Conservation (phyloP, 106 monocot species). For the Dactylorhiza incarnata region DNA sequence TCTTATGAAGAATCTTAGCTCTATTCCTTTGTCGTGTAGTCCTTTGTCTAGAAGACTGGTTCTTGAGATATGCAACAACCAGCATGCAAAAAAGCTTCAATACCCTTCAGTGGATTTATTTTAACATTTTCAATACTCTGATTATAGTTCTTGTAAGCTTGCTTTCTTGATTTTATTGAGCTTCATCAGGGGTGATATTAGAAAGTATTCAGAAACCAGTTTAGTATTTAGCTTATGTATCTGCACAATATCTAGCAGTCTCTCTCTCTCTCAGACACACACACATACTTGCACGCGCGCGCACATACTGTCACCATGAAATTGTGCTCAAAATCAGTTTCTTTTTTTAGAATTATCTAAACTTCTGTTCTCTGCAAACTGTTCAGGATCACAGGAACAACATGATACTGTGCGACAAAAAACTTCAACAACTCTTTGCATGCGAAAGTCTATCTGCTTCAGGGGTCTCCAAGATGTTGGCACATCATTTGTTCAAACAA, state of each 20-base stretch:
- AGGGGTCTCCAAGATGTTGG: constrained; percentile 33
- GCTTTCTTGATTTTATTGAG: too few relatives aligned
- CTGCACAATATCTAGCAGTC: too few relatives aligned
- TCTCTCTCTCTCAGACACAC: too few relatives aligned
- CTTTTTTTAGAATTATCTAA: too few relatives aligned
- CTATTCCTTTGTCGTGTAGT: not conserved
- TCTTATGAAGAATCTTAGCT: not conserved
- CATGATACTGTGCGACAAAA: constrained; percentile 36
- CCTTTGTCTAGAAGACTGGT: not conserved
- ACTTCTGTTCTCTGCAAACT: constrained; percentile 5
- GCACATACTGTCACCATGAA: too few relatives aligned
- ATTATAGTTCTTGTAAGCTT: not conserved
- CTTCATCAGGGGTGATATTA: too few relatives aligned
- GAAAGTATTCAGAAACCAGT: too few relatives aligned
- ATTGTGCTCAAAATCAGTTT: too few relatives aligned
- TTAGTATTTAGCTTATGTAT: too few relatives aligned
- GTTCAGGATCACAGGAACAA: constrained; percentile 27
- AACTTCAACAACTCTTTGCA: constrained; percentile 50
- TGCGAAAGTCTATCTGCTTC: constrained; percentile 34
- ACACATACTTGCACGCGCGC: too few relatives aligned
- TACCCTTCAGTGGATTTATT: not conserved
- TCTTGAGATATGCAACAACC: not conserved
- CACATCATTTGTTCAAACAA: constrained; percentile 34
- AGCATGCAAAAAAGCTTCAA: not conserved
- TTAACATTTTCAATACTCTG: not conserved